Conservation (phyloP, 345 rosid genomes). For the Carallia brachiata region DNA sequence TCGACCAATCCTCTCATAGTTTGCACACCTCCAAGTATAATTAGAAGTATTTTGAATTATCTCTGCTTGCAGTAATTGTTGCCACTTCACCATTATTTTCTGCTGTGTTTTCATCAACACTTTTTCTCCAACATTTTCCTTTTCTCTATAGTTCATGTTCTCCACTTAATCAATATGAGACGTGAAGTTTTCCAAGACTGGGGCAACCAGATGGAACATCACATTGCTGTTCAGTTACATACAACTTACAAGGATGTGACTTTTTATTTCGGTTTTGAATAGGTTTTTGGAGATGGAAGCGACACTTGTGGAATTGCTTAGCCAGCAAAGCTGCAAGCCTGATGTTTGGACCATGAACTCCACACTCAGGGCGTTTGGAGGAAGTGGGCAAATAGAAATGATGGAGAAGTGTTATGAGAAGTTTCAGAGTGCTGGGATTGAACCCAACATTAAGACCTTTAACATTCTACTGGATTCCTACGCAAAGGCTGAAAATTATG, state of each 20-base stretch:
- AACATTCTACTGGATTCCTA: slow-evolving; percentile 84
- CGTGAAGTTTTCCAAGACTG: slow-evolving; percentile 6
- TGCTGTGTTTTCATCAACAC: not conserved
- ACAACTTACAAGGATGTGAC: slow-evolving; percentile 7
- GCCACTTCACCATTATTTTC: not conserved
- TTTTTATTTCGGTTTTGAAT: slow-evolving; percentile 26
- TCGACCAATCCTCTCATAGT: slow-evolving; percentile 1
- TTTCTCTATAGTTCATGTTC: not conserved
- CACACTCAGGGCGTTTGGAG: slow-evolving; percentile 81
- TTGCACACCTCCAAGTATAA: slow-evolving; percentile 7
- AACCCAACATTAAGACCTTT: slow-evolving; percentile 83
- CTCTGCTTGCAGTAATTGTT: not conserved
- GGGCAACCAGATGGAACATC: slow-evolving; percentile 26
- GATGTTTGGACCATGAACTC: slow-evolving; percentile 97
- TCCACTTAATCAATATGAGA: not conserved
- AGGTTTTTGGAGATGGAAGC: slow-evolving; percentile 95
- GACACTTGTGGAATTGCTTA: slow-evolving; percentile 71
- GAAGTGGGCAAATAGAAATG: slow-evolving; percentile 72
- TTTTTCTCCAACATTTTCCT: not conserved
- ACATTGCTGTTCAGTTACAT: slow-evolving; percentile 8
- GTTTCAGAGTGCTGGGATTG: slow-evolving; percentile 88
- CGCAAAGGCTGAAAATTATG: slow-evolving; percentile 67
- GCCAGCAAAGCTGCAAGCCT: slow-evolving; percentile 62
- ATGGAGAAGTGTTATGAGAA: slow-evolving; percentile 94
- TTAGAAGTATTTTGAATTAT: not conserved